phyloP scores from a whole-genome alignment of 768 basidiomycete species.

The Harrya chromipes region DNA sequence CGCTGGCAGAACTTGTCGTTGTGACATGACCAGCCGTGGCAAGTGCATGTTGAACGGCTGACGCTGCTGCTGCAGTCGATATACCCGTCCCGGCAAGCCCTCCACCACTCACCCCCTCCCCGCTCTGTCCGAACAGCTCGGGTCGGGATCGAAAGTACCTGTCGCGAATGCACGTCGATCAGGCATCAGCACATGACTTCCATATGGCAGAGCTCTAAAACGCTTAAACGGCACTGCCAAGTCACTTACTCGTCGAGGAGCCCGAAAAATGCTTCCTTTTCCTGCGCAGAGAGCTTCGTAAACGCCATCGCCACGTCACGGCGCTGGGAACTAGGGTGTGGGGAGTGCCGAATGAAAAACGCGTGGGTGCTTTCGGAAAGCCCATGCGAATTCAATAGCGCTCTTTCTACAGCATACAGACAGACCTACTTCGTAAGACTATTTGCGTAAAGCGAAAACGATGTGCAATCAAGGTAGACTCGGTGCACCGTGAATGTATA shows the following conservation, averaged over 20 bases:
- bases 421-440: slow-evolving; percentile 25
- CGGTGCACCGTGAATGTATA: slow-evolving; percentile 16
- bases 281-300: slow-evolving; percentile 56
- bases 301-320: slow-evolving; percentile 55
- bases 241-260: slow-evolving; percentile 69
- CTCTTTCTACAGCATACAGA: slow-evolving; percentile 33
- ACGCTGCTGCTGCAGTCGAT: slow-evolving; percentile 33
- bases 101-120: slow-evolving; percentile 13
- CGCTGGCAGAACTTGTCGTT: no score
- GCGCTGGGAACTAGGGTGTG: no score
- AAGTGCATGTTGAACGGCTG: slow-evolving; percentile 46
- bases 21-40: slow-evolving; percentile 26
- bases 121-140: slow-evolving; percentile 48
- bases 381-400: slow-evolving; percentile 4
- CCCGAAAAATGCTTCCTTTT: slow-evolving; percentile 80
- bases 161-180: slow-evolving; percentile 2
- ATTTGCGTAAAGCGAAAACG: slow-evolving; percentile 20
- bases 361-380: neutral
- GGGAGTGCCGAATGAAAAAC: neutral
- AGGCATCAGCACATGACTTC: neutral
- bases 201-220: no score
- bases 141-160: slow-evolving; percentile 77
- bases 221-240: no score
- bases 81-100: slow-evolving; percentile 17
- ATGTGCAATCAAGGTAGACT: slow-evolving; percentile 12